Percentiles rank a stretch among this genome's conserved stretches.
These are phyloP conservation scores for Ceratocystis variospora DNA, from an alignment of 2,329 filamentous ascomycete species.

Conservation along the genomic window DNA sequence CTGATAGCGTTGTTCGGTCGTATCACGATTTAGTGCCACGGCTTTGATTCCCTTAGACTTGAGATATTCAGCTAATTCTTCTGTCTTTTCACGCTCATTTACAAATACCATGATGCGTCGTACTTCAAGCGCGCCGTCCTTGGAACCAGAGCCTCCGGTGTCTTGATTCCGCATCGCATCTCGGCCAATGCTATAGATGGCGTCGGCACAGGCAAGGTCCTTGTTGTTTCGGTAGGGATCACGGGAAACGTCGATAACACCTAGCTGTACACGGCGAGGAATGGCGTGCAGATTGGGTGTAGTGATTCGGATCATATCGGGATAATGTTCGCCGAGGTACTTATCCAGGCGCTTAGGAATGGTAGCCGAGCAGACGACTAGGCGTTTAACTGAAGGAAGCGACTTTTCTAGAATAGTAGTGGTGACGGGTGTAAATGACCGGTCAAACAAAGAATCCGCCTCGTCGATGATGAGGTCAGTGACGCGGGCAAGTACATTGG, in stretches of 20 bases:
- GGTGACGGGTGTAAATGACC: slow-evolving; percentile 76
- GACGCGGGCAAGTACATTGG: slow-evolving; percentile 84
- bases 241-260: slow-evolving; percentile 79
- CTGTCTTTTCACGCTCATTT: slow-evolving; percentile 83
- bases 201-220: slow-evolving; percentile 81
- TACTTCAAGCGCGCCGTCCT: slow-evolving; percentile 37
- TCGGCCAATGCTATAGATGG: slow-evolving; percentile 84
- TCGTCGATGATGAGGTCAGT: slow-evolving; percentile 84
- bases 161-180: slow-evolving; percentile 49
- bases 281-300: slow-evolving; percentile 96
- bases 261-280: slow-evolving; percentile 82
- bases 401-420: slow-evolving; percentile 69
- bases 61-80: slow-evolving; percentile 67
- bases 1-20: slow-evolving; percentile 55
- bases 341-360: slow-evolving; percentile 83
- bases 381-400: slow-evolving; percentile 66
- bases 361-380: slow-evolving; percentile 89
- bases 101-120: slow-evolving; percentile 92
- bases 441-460: slow-evolving; percentile 89
- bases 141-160: slow-evolving; percentile 23
- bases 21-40: slow-evolving; percentile 71
- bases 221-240: slow-evolving; percentile 93
- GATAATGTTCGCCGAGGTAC: slow-evolving; percentile 68
- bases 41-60: slow-evolving; percentile 78
- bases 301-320: slow-evolving; percentile 69